Base-by-base conservation (phyloP, 2,329 filamentous ascomycete genomes). In the Stemphylium beticola region DNA sequence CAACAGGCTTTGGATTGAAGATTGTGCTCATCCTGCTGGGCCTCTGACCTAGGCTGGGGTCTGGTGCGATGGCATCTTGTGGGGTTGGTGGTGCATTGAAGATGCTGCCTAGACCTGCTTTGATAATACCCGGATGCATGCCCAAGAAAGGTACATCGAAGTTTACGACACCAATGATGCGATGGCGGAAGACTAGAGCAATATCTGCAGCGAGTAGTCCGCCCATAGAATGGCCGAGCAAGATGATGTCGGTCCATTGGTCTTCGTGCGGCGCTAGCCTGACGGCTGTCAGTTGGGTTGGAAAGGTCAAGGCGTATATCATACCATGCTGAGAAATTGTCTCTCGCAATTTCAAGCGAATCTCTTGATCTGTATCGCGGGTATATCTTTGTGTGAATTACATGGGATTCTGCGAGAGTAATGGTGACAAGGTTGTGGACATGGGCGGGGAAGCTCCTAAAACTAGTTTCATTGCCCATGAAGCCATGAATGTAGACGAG, bases 161-260 rank as follows among this genome's bases (percentile, higher is more conserved):
- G 51, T 90, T 90, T 51, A 97, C 81, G 4, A 87, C 87, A 0
- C 93, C 93, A 26, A 96, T 75, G 36, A 96, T 89, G 9, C 86
- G 84, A 77, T 96, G 91, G 59, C 86, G 87, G 61, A 90, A 85
- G 72, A 89, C 82, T 39, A 96, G 78, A 2, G 86, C 86, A 22
- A 96, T 84, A 65, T 97, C 93, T 1, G 90, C 91, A 22, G 89
- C 85, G 22, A 97, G 75, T 20, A 97, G 81, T 1, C 93, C 93
- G 14, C 93, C 93, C 86, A 97, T 93, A 37, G 91, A 96, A 74
- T 96, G 93, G 0, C 93, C 92, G 2, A 96, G 79, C 3, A 97
- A 81, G 17, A 97, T 81, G 2, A 96, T 82, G 77, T 97, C 93
- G 1, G 91, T 92, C 17, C 80, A 83, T 4, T 82, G 77, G 24